These are phyloP conservation scores for Geotrichum aggregatum DNA, from an alignment of 1,139 yeast genomes.

Conservation along the genomic window DNA sequence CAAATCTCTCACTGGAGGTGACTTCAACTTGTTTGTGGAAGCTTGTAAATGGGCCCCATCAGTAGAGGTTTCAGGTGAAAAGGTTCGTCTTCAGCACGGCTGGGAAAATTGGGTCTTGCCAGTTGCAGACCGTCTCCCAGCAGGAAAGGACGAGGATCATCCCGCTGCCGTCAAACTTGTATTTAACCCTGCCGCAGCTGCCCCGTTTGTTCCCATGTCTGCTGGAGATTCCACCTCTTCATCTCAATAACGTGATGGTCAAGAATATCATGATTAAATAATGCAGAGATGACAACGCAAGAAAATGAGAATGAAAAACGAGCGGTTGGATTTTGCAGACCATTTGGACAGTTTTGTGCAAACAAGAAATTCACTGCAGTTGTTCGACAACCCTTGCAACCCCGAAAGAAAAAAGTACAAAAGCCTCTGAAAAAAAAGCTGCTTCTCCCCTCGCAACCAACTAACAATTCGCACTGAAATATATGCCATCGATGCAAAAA, in stretches of 20 bases:
- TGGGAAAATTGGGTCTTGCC: slow-evolving; percentile 53
- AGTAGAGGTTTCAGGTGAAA: slow-evolving; percentile 46
- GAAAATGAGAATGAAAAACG: no score
- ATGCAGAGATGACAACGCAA: neutral
- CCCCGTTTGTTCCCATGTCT: slow-evolving; percentile 39
- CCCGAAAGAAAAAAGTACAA: no score
- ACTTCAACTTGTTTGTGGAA: slow-evolving; percentile 45
- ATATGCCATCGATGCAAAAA: neutral
- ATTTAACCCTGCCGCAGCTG: slow-evolving; percentile 40
- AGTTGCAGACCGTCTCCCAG: slow-evolving; percentile 43
- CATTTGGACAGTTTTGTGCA: no score
- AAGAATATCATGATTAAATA: neutral
- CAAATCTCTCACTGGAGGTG: slow-evolving; percentile 53
- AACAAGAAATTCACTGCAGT: no score
- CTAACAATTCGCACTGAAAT: neutral
- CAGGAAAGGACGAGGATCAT: slow-evolving; percentile 40
- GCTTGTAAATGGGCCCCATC: slow-evolving; percentile 45
- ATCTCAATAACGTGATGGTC: neutral
- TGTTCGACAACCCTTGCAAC: no score
- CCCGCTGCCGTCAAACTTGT: slow-evolving; percentile 31
- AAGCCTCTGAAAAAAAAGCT: no score
- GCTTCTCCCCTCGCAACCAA: neutral
- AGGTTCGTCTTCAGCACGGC: slow-evolving; percentile 45
- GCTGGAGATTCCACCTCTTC: neutral
- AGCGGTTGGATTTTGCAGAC: no score